phyloP scores from a whole-genome alignment of 495 filamentous ascomycete genomes.

The Thozetella sp. region DNA sequence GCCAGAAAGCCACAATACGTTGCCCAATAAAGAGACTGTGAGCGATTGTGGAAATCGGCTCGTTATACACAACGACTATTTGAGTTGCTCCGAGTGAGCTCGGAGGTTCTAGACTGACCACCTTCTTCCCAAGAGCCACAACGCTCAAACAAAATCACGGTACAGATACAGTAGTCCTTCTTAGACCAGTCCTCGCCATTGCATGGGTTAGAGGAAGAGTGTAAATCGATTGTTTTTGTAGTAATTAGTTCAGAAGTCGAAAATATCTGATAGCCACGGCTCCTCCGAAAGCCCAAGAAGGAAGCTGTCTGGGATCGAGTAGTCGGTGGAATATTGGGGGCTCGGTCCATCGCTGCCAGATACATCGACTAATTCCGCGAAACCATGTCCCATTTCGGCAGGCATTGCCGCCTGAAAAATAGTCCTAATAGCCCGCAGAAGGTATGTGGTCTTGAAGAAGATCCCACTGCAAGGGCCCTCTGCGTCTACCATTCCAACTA shows the following conservation, averaged over 20 bases:
- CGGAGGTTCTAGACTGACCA: too few species aligned
- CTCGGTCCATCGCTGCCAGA: background rate
- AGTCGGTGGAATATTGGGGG: background rate
- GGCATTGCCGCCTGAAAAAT: constrained; percentile 19
- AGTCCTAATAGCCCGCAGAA: constrained; percentile 13
- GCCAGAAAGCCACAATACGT: too few species aligned
- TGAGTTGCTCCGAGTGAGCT: too few species aligned
- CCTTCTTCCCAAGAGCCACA: too few species aligned
- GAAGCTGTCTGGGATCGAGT: background rate
- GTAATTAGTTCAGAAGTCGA: background rate
- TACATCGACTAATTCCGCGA: background rate
- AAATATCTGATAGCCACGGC: background rate
- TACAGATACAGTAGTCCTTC: too few species aligned
- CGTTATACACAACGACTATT: too few species aligned
- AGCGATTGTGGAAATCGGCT: too few species aligned
- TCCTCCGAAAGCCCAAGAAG: background rate
- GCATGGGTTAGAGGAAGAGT: background rate
- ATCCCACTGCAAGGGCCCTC: constrained; percentile 12
- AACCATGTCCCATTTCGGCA: background rate
- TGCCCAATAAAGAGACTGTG: too few species aligned
- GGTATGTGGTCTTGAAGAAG: constrained; percentile 14
- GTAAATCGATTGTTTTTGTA: background rate
- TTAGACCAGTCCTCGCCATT: background rate
- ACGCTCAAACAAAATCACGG: too few species aligned
- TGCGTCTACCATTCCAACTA: constrained; percentile 13